Evolutionary conservation across 768 basidiomycete genomes (phyloP).

Genomic region (Mycena metata): DNA sequence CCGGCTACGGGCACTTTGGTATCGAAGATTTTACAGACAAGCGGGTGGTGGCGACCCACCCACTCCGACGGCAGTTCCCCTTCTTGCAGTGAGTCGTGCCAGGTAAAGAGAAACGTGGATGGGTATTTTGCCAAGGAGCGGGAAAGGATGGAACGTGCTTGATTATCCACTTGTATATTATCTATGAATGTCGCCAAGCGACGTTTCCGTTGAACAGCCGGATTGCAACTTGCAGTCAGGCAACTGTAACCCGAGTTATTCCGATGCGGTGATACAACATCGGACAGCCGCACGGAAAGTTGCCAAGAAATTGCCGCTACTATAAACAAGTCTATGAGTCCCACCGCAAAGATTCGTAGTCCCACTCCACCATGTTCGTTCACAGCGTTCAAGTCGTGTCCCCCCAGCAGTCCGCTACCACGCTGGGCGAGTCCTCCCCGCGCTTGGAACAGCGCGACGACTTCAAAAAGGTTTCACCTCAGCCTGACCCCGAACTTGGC

Average conservation of each 20-base stretch:
- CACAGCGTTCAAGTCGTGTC: too few species aligned
- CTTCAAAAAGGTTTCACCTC: conserved; percentile 9
- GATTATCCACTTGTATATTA: too few species aligned
- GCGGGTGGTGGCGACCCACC: conserved; percentile 58
- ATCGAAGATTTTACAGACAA: conserved; percentile 63
- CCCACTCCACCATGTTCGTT: neutral
- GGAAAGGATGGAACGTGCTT: too few species aligned
- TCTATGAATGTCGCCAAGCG: too few species aligned
- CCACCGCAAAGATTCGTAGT: neutral
- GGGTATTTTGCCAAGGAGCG: too few species aligned
- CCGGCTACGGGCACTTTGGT: conserved; percentile 69
- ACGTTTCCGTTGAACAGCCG: too few species aligned
- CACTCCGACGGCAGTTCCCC: conserved; percentile 44
- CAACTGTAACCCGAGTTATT: neutral
- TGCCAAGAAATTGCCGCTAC: conserved; percentile 7
- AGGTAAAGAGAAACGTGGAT: neutral
- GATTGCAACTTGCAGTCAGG: too few species aligned
- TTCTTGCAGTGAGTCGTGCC: conserved; percentile 47
- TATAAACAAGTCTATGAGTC: conserved; percentile 17
- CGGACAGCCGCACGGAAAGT: conserved; percentile 24
- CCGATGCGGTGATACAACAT: conserved; percentile 28
- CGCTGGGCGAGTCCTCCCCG: neutral
- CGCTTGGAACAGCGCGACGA: neutral
- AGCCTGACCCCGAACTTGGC: conserved; percentile 17
- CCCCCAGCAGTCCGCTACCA: conserved; percentile 4